These are phyloP conservation scores for Lathyrus sativus DNA, from an alignment of 306 rosid species.

Conservation along the genomic window DNA sequence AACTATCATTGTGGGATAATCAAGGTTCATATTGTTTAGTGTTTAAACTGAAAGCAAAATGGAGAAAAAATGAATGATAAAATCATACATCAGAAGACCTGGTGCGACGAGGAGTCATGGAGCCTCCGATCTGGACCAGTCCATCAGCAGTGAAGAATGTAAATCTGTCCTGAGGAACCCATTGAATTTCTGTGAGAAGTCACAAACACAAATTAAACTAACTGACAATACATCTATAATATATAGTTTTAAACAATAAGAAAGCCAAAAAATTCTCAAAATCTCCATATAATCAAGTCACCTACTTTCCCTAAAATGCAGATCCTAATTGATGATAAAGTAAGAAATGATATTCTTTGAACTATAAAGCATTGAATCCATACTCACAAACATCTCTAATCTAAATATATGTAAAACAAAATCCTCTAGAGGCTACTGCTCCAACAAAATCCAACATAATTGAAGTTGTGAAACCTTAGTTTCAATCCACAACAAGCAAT, in stretches of 20 bases:
- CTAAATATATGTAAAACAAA: not conserved
- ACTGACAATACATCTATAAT: not conserved
- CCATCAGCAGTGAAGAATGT: conserved; percentile 95
- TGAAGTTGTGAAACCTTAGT: conserved; percentile 11
- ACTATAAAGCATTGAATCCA: not conserved
- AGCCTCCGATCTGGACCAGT: conserved; percentile 89
- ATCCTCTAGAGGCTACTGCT: not conserved
- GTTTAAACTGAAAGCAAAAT: conserved; percentile 8
- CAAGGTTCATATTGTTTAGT: not conserved
- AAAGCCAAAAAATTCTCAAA: not conserved
- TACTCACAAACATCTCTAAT: not conserved
- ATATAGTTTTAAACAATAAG: not conserved
- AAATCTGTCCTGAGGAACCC: conserved; percentile 78
- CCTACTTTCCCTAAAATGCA: conserved; percentile 4
- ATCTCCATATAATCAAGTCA: not conserved
- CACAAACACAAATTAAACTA: conserved; percentile 27
- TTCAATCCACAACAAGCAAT: not conserved
- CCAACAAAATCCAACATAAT: not conserved
- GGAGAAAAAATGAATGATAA: not conserved
- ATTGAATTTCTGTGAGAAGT: conserved; percentile 78
- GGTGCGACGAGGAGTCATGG: conserved; percentile 71
- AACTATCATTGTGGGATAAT: not conserved
- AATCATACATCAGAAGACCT: conserved; percentile 59
- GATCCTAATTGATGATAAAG: not conserved
- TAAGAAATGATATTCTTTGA: not conserved